phyloP scores from a whole-genome alignment of 2,329 filamentous ascomycete species.

The Pleomassaria siparia region DNA sequence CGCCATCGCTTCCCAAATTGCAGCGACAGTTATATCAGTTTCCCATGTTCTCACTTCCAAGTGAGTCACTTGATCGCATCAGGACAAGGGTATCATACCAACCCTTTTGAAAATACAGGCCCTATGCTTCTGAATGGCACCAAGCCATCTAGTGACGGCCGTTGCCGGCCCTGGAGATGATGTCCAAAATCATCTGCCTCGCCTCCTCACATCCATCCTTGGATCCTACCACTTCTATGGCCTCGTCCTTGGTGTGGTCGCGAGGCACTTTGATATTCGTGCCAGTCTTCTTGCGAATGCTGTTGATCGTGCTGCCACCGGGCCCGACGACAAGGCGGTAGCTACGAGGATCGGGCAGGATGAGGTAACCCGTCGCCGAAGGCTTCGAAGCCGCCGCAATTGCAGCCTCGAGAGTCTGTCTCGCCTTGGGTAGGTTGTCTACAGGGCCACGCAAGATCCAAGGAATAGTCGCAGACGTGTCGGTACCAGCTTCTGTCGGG shows the following conservation, averaged over 20 bases:
- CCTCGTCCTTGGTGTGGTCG: slow-evolving; percentile 72
- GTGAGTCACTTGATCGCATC: not conserved
- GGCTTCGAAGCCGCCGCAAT: slow-evolving; percentile 71
- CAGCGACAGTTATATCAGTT: too few relatives aligned
- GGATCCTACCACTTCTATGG: slow-evolving; percentile 84
- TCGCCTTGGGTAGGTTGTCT: slow-evolving; percentile 81
- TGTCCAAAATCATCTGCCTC: slow-evolving; percentile 83
- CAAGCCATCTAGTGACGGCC: slow-evolving; percentile 20
- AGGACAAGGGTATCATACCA: not conserved
- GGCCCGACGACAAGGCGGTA: slow-evolving; percentile 90
- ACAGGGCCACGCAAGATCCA: slow-evolving; percentile 83
- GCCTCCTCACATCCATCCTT: slow-evolving; percentile 82
- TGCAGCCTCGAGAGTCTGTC: slow-evolving; percentile 70
- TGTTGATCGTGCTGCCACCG: slow-evolving; percentile 87
- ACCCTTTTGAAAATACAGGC: not conserved
- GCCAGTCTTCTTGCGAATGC: slow-evolving; percentile 86
- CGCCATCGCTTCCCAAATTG: too few relatives aligned
- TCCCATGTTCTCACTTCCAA: not conserved
- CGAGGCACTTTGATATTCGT: slow-evolving; percentile 93
- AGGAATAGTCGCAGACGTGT: slow-evolving; percentile 64
- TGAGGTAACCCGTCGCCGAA: slow-evolving; percentile 79
- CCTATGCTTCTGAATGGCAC: not conserved
- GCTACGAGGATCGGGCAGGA: slow-evolving; percentile 83
- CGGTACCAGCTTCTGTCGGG: slow-evolving; percentile 52
- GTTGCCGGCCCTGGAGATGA: slow-evolving; percentile 56